Conservation (phyloP, 306 rosid species). For the Pterocarpus santalinus region DNA sequence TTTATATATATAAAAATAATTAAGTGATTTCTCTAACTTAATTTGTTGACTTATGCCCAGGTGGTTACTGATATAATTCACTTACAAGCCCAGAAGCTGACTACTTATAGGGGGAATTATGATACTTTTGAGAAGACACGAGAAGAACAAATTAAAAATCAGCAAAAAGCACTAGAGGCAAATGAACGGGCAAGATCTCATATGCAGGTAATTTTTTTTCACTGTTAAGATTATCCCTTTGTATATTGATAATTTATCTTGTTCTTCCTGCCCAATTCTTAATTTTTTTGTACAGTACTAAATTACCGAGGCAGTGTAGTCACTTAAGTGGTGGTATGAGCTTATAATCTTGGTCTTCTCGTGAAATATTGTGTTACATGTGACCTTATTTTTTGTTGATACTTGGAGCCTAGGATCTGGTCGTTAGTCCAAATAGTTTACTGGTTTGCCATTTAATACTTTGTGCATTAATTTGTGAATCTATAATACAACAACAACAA, state of each 20-base stretch:
- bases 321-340: constrained; percentile 24
- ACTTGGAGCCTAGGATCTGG: constrained; percentile 14
- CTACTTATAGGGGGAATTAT: constrained; percentile 81
- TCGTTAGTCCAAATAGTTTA: constrained; percentile 5
- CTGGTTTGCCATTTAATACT: constrained; percentile 13
- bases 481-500: not conserved
- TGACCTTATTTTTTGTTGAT: constrained; percentile 8
- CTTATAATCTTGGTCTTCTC: constrained; percentile 17
- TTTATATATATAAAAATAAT: not conserved
- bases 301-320: constrained; percentile 11
- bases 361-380: not conserved
- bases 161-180: constrained; percentile 91
- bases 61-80: constrained; percentile 95
- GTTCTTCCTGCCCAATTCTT: not conserved
- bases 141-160: constrained; percentile 86
- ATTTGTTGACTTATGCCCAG: constrained; percentile 57
- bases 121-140: constrained; percentile 95
- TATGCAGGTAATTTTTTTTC: constrained; percentile 78
- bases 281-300: not conserved
- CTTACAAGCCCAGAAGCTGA: constrained; percentile 84
- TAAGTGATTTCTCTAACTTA: constrained; percentile 26
- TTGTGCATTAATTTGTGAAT: constrained; percentile 9
- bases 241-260: constrained; percentile 16
- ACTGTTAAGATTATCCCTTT: constrained; percentile 13
- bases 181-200: constrained; percentile 89